Percentiles rank a stretch among this genome's conserved stretches.
Conservation (phyloP, 345 rosid species). For the Citrus unshiu region DNA sequence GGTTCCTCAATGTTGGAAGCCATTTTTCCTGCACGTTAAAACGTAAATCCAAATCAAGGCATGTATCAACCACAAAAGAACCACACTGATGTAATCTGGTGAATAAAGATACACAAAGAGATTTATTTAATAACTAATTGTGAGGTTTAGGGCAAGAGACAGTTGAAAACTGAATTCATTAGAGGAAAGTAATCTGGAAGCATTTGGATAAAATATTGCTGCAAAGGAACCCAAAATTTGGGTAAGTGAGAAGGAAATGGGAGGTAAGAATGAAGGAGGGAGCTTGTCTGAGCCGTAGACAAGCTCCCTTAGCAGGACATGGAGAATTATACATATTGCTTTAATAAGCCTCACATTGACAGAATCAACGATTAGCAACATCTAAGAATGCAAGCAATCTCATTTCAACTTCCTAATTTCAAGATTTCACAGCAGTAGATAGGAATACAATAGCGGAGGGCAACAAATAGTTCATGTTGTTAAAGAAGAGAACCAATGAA, state of each 20-base stretch:
- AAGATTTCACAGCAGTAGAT: background rate
- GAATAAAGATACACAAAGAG: background rate
- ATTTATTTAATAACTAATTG: background rate
- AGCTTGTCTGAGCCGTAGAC: background rate
- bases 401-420: background rate
- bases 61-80: background rate
- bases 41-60: constrained; percentile 2
- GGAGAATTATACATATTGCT: background rate
- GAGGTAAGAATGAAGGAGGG: background rate
- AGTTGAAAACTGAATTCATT: background rate
- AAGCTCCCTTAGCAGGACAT: background rate
- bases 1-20: constrained; percentile 87
- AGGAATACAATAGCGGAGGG: background rate
- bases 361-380: background rate
- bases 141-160: background rate
- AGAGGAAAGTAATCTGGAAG: background rate
- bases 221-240: background rate
- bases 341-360: background rate
- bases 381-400: background rate
- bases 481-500: constrained; percentile 3
- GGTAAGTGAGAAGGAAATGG: too few species aligned
- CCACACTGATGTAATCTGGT: background rate
- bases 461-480: background rate
- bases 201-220: background rate
- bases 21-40: constrained; percentile 56